Percentiles rank a stretch among this genome's conserved stretches.
Evolutionary conservation across 805 yeast genomes (phyloP).

Genomic region (Kockiozyma suomiensis): DNA sequence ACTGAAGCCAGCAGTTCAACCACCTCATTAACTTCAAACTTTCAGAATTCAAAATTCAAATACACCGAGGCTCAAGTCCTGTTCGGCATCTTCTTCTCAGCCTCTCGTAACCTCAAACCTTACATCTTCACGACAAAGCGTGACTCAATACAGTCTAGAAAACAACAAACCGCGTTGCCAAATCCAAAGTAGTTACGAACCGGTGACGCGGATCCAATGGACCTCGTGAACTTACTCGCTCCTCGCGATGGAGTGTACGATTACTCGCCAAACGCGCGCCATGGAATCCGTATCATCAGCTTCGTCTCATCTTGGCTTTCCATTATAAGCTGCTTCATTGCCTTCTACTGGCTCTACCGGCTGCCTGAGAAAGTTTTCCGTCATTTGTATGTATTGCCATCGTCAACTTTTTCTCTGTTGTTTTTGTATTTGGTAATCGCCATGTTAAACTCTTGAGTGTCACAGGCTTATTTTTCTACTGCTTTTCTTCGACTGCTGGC

Average conservation of each 20-base stretch:
- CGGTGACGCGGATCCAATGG: background rate
- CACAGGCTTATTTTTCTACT: conserved; percentile 70
- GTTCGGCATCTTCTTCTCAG: no score
- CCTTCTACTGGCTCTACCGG: conserved; percentile 56
- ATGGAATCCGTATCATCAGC: conserved; percentile 23
- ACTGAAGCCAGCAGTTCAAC: no score
- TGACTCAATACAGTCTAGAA: no score
- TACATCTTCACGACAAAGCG: no score
- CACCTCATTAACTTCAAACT: no score
- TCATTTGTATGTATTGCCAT: conserved; percentile 27
- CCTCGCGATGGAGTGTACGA: background rate
- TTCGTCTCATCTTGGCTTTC: conserved; percentile 51
- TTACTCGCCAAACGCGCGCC: conserved; percentile 11
- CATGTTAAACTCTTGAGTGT: conserved; percentile 40
- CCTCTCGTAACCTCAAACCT: no score
- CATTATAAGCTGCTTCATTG: conserved; percentile 56
- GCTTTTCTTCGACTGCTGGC: conserved; percentile 71
- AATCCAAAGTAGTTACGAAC: no score
- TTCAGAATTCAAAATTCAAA: no score
- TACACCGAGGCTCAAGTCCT: no score
- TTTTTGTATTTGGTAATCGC: background rate
- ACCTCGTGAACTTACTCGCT: background rate
- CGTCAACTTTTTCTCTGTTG: background rate
- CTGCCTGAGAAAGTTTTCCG: conserved; percentile 39
- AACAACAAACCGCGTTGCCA: no score